Evolutionary conservation across 345 rosid species (phyloP), one percentile per base, ranked within the genome.

Genomic region (Boechera divaricarpa): DNA sequence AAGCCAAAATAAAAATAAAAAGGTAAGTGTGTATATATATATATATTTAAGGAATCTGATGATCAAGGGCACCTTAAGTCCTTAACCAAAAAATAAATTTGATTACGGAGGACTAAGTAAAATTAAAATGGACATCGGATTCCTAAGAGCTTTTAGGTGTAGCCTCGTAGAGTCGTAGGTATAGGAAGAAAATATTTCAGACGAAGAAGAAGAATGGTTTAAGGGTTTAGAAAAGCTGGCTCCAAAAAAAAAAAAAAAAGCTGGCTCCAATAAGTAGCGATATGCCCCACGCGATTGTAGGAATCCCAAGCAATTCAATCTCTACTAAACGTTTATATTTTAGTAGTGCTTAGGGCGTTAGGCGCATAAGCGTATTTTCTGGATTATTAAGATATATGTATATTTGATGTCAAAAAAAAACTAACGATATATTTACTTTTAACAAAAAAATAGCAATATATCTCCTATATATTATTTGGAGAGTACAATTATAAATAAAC

Each of bases 271-370:
- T 85, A 87, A 72, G 78, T 77, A 70, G 66, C 47, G 41, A 70
- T 42, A 42, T 52, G 83, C 11, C 83, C 88, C 86, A 82, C 82
- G 53, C 18, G 56, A 10, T 42, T 67, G 78, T 81, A 83, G 82
- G 89, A 86, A 87, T 89, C 90, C 91, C 89, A 86, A 84, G 89
- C 86, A 80, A 68, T 45, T 32, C 76, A 61, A 76, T 38, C 70
- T 80, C 81, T 73, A 36, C 83, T 67, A 73, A 83, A 70, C 55
- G 38, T 47, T 13, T 29, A 11, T 35, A 52, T 61, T 16, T 9
- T n/a, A 54, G 35, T 28, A 24, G 35, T 53, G 55, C 15, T 10
- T 4, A 5, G 15, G 7, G 10, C 39, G 5, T 10, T 10, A 13
- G 49, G 18, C 2, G 18, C 51, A 45, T 42, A 5, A 45, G 18